Evolutionary conservation across 768 basidiomycete species (phyloP).

Genomic region (Mycena filopes): DNA sequence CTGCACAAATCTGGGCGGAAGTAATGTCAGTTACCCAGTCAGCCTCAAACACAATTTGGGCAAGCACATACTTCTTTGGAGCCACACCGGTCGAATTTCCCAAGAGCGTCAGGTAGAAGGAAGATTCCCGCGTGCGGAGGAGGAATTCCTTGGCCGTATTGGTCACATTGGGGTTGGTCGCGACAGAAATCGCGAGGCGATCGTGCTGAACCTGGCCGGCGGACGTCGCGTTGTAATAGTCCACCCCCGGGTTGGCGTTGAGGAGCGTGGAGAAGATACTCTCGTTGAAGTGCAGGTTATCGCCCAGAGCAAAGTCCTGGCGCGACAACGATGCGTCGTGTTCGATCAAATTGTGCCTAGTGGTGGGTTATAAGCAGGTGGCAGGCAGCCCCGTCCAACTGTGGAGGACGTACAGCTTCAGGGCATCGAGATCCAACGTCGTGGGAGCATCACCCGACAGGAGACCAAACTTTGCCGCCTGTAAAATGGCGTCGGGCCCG

Average conservation of each 20-base stretch:
- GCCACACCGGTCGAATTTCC: slow-evolving; percentile 25
- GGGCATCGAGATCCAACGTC: slow-evolving; percentile 27
- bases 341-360: slow-evolving; percentile 29
- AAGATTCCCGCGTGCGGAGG: slow-evolving; percentile 10
- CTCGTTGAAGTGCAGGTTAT: slow-evolving; percentile 32
- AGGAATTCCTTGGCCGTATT: slow-evolving; percentile 23
- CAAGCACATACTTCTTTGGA: slow-evolving; percentile 17
- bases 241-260: slow-evolving; percentile 27
- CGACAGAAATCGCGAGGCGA: slow-evolving; percentile 10
- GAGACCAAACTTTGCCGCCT: slow-evolving; percentile 19
- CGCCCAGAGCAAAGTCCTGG: slow-evolving; percentile 25
- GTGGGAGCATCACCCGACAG: slow-evolving; percentile 4
- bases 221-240: slow-evolving; percentile 22
- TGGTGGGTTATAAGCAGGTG: slow-evolving; percentile 12
- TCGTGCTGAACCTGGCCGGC: slow-evolving; percentile 13
- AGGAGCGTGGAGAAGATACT: slow-evolving; percentile 18
- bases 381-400: background rate
- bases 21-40: no score
- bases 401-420: slow-evolving; percentile 21
- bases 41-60: no score
- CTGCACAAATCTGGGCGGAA: slow-evolving; percentile 10
- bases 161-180: slow-evolving; percentile 16
- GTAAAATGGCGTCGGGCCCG: slow-evolving; percentile 1
- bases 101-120: slow-evolving; percentile 16
- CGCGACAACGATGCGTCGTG: slow-evolving; percentile 30